Base-by-base conservation (phyloP, 371 early-diverging fungal species). In the Zychaea mexicana region DNA sequence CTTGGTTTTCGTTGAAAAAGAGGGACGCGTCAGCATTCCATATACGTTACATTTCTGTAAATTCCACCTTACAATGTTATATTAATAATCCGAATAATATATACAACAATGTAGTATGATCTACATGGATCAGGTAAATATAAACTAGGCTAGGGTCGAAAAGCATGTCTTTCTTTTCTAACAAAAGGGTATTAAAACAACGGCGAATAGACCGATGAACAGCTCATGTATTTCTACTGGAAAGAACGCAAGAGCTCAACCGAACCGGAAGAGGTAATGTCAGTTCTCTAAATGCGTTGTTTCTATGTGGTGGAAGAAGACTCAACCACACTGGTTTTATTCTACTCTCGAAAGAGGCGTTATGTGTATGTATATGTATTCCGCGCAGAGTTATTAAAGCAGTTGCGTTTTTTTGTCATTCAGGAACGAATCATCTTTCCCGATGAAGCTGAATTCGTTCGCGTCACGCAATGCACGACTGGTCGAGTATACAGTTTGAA, bases 171-270 rank as follows among this genome's bases (percentile, higher is more conserved):
- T n/a, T n/a, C n/a, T n/a, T n/a, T n/a, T n/a, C n/a, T n/a, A n/a
- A n/a, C n/a, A n/a, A n/a, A n/a, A n/a, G n/a, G n/a, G n/a, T n/a
- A n/a, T n/a, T n/a, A n/a, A n/a, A n/a, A n/a, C n/a, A n/a, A n/a
- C n/a, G n/a, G n/a, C n/a, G n/a, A 36, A 33, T 58, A 80, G 74
- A 82, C 84, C 15, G 89, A 88, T 31, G 92, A 92, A 57, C 85
- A 84, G 36, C 65, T 92, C 54, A 70, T 90, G 76, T 90, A 90
- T 58, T 90, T 93, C 53, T 90, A 83, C 66, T 93, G 94, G 94
- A 89, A 87, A 62, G 88, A 90, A 58, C 77, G 87, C 60, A 77
- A 79, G 56, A 57, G n/a, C n/a, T n/a, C 59, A 19, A 70, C 79
- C 39, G 61, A 64, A 15, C 75, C 76, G 6, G 85, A 85, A 61